These are phyloP conservation scores for Auriscalpium orientale DNA, from an alignment of 768 basidiomycete genomes.

Conservation along the genomic window DNA sequence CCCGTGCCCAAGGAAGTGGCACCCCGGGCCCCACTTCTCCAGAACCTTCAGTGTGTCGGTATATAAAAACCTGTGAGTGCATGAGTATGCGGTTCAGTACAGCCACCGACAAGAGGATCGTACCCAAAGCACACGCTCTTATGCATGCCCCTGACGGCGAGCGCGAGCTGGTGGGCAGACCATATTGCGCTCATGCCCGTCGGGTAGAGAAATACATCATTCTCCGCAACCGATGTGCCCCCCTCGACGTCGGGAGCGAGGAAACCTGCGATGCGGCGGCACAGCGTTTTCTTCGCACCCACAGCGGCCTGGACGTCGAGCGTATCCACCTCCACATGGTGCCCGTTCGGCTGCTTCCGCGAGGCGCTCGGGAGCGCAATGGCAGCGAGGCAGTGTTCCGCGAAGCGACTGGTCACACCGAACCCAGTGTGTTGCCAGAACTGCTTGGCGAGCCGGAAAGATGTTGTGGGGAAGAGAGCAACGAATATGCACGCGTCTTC, in stretches of 20 bases:
- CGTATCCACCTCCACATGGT: conserved; percentile 29
- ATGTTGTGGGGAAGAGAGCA: conserved; percentile 60
- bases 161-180: conserved; percentile 72
- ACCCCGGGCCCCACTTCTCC: conserved; percentile 94
- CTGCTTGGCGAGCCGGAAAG: conserved; percentile 65
- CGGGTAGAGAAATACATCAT: conserved; percentile 84
- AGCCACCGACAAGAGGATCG: conserved; percentile 20
- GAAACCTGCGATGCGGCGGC: conserved; percentile 85
- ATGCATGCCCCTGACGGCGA: conserved; percentile 42
- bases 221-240: conserved; percentile 70
- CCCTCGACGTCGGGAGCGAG: conserved; percentile 48
- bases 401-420: conserved; percentile 85
- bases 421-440: conserved; percentile 96
- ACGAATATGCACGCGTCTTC: conserved; percentile 58
- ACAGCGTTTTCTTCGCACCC: conserved; percentile 76
- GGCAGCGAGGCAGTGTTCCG: conserved; percentile 64
- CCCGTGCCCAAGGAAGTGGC: conserved; percentile 81
- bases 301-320: conserved; percentile 59
- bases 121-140: conserved; percentile 96
- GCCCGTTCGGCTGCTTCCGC: conserved; percentile 26
- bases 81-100: background rate
- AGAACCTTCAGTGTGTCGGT: conserved; percentile 91
- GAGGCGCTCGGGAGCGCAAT: conserved; percentile 37
- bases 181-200: conserved; percentile 95
- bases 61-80: conserved; percentile 71